phyloP scores from a whole-genome alignment of 2,329 filamentous ascomycete species.

The Penicillium paneum region DNA sequence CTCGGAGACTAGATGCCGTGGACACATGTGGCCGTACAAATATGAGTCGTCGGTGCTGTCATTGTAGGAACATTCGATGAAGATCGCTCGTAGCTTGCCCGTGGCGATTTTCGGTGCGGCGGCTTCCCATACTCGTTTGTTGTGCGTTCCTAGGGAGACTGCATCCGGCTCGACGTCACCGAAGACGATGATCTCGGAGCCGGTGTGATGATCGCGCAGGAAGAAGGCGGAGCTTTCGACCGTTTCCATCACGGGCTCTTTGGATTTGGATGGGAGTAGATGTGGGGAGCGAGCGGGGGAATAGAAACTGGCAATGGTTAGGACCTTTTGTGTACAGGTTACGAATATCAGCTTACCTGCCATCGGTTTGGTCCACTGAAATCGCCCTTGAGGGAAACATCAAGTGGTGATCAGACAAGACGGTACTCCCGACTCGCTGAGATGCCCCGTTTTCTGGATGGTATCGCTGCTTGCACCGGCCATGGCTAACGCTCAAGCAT shows the following conservation, averaged over 20 bases:
- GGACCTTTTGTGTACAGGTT: background rate
- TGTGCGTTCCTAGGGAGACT: slow-evolving; percentile 76
- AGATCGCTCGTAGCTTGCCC: slow-evolving; percentile 72
- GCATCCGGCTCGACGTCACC: slow-evolving; percentile 94
- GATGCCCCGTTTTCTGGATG: slow-evolving; percentile 49
- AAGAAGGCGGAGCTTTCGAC: slow-evolving; percentile 88
- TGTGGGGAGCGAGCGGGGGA: slow-evolving; percentile 32
- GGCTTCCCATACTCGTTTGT: slow-evolving; percentile 78
- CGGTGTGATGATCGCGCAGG: slow-evolving; percentile 69
- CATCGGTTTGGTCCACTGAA: slow-evolving; percentile 33
- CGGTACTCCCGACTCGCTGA: slow-evolving; percentile 53
- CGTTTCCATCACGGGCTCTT: slow-evolving; percentile 25
- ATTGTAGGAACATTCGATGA: slow-evolving; percentile 94
- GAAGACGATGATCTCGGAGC: slow-evolving; percentile 83
- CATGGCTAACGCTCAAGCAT: slow-evolving; percentile 83
- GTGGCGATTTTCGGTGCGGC: slow-evolving; percentile 78
- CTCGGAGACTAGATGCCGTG: slow-evolving; percentile 77
- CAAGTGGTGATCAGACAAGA: slow-evolving; percentile 48
- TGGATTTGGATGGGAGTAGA: slow-evolving; percentile 13
- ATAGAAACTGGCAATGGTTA: slow-evolving; percentile 25
- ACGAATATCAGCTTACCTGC: slow-evolving; percentile 25
- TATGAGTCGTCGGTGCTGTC: slow-evolving; percentile 72
- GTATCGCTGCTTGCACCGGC: slow-evolving; percentile 76
- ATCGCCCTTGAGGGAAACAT: slow-evolving; percentile 41
- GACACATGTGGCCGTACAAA: slow-evolving; percentile 85